A percentile compares a stretch with the other conserved stretches of the same genome.
Conservation (phyloP, 1,284 basidiomycete genomes). For the Sutorius eximius region DNA sequence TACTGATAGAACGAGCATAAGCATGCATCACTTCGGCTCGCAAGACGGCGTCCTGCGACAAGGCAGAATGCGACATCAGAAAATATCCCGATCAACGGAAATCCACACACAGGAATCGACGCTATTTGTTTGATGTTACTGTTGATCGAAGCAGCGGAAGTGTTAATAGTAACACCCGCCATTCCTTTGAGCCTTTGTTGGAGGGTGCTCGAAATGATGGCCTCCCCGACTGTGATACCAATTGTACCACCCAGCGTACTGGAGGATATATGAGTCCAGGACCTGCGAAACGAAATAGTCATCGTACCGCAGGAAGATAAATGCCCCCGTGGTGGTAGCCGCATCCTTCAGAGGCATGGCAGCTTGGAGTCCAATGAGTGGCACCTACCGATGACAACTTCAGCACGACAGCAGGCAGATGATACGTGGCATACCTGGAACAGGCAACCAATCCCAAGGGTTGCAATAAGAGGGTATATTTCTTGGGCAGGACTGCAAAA, state of each 20-base stretch:
- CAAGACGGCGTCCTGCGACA: constrained; percentile 44
- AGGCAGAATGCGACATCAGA: constrained; percentile 1
- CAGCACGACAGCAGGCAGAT: neutral
- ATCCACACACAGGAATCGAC: constrained; percentile 47
- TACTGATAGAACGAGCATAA: constrained; percentile 66
- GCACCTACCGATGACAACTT: constrained; percentile 18
- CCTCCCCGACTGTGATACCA: constrained; percentile 38
- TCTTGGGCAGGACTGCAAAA: constrained; percentile 32
- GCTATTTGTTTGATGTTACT: constrained; percentile 56
- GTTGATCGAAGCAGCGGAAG: constrained; percentile 54
- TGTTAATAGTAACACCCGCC: constrained; percentile 40
- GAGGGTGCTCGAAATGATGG: constrained; percentile 38
- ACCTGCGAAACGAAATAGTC: neutral
- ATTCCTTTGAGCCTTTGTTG: constrained; percentile 50
- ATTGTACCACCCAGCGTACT: constrained; percentile 40
- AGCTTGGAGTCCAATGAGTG: constrained; percentile 42
- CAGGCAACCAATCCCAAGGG: constrained; percentile 38
- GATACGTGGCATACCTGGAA: constrained; percentile 32
- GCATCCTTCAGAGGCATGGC: constrained; percentile 49
- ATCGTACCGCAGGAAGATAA: constrained; percentile 35
- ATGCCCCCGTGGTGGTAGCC: constrained; percentile 42
- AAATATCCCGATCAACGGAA: constrained; percentile 4
- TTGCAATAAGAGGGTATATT: constrained; percentile 36
- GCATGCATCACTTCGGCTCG: constrained; percentile 62
- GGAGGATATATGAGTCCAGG: neutral